phyloP scores from a whole-genome alignment of 306 rosid species.

The Prosopis cineraria region DNA sequence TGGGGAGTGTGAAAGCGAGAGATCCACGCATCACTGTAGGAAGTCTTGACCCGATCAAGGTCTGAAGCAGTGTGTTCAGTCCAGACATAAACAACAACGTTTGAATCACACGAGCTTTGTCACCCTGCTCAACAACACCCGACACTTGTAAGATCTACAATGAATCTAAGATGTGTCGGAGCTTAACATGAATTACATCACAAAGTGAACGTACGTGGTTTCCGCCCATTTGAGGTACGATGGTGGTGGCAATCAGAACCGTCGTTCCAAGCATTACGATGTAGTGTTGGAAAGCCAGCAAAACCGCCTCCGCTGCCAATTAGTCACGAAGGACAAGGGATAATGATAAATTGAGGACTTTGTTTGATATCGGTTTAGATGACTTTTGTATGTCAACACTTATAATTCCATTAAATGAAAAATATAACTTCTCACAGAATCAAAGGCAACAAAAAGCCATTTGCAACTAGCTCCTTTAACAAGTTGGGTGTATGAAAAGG shows the following conservation, averaged over 20 bases:
- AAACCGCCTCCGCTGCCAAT: conserved; percentile 64
- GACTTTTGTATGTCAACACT: neutral
- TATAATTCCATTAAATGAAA: conserved; percentile 23
- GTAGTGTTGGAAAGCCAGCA: conserved; percentile 91
- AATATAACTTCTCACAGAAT: conserved; percentile 35
- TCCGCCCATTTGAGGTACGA: conserved; percentile 96
- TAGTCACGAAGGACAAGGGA: neutral
- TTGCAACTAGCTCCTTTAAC: conserved; percentile 25
- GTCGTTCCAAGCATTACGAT: conserved; percentile 95
- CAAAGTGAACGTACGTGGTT: conserved; percentile 58
- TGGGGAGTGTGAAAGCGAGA: conserved; percentile 65
- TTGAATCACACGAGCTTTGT: conserved; percentile 92
- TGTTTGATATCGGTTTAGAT: conserved; percentile 9
- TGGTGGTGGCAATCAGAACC: conserved; percentile 65
- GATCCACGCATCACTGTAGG: conserved; percentile 87
- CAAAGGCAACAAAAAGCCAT: conserved; percentile 35
- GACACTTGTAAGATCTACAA: neutral
- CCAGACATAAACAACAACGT: conserved; percentile 81
- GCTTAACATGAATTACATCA: neutral
- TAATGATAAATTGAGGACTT: neutral
- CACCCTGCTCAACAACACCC: conserved; percentile 55
- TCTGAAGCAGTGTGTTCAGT: conserved; percentile 80
- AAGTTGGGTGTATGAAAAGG: neutral
- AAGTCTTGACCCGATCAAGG: conserved; percentile 83
- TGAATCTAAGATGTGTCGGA: neutral